phyloP scores from a whole-genome alignment of 78 protist genomes.

The Dictyostelium brefeldianum region DNA sequence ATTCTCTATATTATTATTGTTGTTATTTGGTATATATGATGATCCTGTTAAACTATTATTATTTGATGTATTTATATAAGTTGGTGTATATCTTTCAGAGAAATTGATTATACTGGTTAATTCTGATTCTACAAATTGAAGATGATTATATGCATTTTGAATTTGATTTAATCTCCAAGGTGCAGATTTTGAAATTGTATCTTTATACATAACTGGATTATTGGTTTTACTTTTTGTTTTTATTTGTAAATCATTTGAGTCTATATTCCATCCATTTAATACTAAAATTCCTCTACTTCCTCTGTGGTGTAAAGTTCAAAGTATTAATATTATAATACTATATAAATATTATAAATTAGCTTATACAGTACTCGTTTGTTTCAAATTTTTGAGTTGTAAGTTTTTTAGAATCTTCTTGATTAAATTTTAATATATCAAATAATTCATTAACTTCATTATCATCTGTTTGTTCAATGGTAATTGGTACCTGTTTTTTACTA shows the following conservation, averaged over 20 bases:
- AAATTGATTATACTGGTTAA: conserved; percentile 33
- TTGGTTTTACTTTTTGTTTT: conserved; percentile 34
- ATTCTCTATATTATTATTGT: background rate
- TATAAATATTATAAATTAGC: too few species aligned
- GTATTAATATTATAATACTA: too few species aligned
- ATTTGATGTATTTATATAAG: background rate
- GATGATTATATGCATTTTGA: conserved; percentile 61
- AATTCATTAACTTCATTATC: conserved; percentile 3
- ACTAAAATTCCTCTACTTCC: conserved; percentile 52
- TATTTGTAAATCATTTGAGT: conserved; percentile 42
- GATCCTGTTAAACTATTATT: background rate
- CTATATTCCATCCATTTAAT: conserved; percentile 65
- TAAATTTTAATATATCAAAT: conserved; percentile 1
- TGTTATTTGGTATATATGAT: background rate
- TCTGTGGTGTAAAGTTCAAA: too few species aligned
- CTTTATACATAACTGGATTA: conserved; percentile 31
- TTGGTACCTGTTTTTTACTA: background rate
- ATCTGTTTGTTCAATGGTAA: background rate
- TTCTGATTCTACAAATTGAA: conserved; percentile 40
- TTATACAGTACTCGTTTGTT: background rate
- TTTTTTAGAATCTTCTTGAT: background rate
- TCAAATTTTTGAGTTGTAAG: background rate
- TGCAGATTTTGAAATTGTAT: conserved; percentile 37
- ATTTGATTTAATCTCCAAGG: conserved; percentile 79
- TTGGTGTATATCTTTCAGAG: conserved; percentile 37